Percentiles rank a stretch among this genome's conserved stretches.
Conservation (phyloP, 495 filamentous ascomycete genomes). For the Xylaria intraflava region DNA sequence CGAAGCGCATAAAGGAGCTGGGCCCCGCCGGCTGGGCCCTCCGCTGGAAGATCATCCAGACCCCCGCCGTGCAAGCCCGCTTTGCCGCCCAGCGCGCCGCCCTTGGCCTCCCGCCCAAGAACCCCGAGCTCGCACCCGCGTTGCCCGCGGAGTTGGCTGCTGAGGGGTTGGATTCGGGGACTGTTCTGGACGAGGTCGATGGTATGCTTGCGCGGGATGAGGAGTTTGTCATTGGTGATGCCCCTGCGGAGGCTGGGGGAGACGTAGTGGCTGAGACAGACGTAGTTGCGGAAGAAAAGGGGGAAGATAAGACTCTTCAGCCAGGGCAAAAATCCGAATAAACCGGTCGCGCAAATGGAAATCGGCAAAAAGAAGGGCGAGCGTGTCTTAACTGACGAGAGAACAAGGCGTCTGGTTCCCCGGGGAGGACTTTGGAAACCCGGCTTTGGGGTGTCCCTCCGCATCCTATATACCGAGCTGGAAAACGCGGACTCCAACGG, state of each 20-base stretch:
- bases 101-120: conserved; percentile 30
- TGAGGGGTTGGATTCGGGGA: conserved; percentile 17
- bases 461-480: too few relatives aligned
- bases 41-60: conserved; percentile 80
- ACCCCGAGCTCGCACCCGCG: background rate
- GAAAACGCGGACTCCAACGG: too few relatives aligned
- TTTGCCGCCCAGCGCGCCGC: conserved; percentile 50
- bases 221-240: conserved; percentile 34
- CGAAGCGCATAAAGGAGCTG: conserved; percentile 69
- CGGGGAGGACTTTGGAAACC: too few relatives aligned
- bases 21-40: conserved; percentile 83
- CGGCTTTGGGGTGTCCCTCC: too few relatives aligned
- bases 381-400: background rate
- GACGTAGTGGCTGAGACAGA: conserved; percentile 24
- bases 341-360: background rate
- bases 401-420: too few relatives aligned
- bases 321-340: background rate
- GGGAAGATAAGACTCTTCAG: background rate
- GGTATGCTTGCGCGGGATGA: conserved; percentile 31
- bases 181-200: conserved; percentile 33
- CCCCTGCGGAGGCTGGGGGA: conserved; percentile 14
- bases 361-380: too few relatives aligned
- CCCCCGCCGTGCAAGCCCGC: conserved; percentile 50
- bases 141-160: conserved; percentile 39
- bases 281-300: conserved; percentile 11